Evolutionary conservation across 257 asterid genomes (phyloP), one percentile per base, ranked within the genome.

Genomic region (Ligustrum vulgare): DNA sequence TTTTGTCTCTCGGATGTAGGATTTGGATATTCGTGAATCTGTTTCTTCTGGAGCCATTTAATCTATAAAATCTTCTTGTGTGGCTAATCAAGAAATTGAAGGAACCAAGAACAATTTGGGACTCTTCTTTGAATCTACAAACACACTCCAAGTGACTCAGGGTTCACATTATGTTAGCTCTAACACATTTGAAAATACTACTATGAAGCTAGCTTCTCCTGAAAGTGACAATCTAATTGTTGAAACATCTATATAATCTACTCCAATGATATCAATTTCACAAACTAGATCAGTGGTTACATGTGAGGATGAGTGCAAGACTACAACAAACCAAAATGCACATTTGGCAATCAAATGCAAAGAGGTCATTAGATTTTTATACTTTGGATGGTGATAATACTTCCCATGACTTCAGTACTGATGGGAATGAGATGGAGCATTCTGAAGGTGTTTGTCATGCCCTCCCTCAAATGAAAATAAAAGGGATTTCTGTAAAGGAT

Each of bases 1-100:
- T 79, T 51, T 72, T 73, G 51, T 70, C 81, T 74, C 80, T n/a
- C 74, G n/a, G 78, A 75, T 41, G 73, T 89, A 91, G 96, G 88
- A 45, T 23, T 76, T 75, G 75, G 89, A 89, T 72, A 66, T 93
- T 74, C 97, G 97, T 72, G 96, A 89, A 90, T 93, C 98, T 67
- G 73, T n/a, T 67, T 76, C 82, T 93, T 32, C 97, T 94, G 23
- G 89, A 80, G 67, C 96, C 93, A 60, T 88, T 83, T 71, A 78
- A 69, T 72, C 86, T 73, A 68, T 76, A 70, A 76, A 79, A 54
- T 75, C 81, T 71, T 73, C 78, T 49, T 62, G 67, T 78, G 83
- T 60, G 74, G 64, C 72, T 51, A 78, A 73, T 75, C 78, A 54
- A 77, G 89, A 78, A 64, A 68, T 56, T 68, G 87, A 80, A 73